Evolutionary conservation across 139 green algal species (phyloP).

Genomic region (Deuterostichococcus epilithicus): DNA sequence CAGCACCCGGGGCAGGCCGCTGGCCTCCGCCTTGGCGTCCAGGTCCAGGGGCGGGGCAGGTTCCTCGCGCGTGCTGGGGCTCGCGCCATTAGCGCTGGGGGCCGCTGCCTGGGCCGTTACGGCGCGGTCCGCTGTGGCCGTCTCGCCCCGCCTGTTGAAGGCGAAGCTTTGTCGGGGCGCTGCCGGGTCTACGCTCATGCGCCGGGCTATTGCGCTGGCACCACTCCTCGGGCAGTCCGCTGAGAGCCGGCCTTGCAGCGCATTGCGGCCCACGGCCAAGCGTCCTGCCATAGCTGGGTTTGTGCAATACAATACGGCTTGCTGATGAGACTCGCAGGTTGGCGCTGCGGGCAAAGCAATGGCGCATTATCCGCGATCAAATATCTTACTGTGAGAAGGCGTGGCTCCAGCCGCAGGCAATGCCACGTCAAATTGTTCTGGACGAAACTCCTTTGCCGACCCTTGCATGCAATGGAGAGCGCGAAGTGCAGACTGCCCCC

Average conservation of each 20-base stretch:
- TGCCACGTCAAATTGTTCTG: too few relatives aligned
- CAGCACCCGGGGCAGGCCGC: conserved; percentile 23
- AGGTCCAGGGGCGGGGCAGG: not conserved
- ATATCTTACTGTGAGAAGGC: too few relatives aligned
- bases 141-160: not conserved
- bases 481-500: too few relatives aligned
- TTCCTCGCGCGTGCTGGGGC: not conserved
- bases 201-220: not conserved
- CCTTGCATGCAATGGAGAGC: too few relatives aligned
- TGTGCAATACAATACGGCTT: too few relatives aligned
- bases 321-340: too few relatives aligned
- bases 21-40: conserved; percentile 1
- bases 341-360: too few relatives aligned
- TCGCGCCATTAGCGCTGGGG: not conserved
- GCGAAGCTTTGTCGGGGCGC: not conserved
- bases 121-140: not conserved
- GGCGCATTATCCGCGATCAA: too few relatives aligned
- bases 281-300: not conserved
- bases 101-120: not conserved
- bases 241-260: not conserved
- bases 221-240: not conserved
- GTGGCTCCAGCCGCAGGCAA: too few relatives aligned
- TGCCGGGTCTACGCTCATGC: not conserved
- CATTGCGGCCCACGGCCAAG: not conserved
- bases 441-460: too few relatives aligned